A percentile compares a stretch with the other conserved stretches of the same genome.
These are phyloP conservation scores for Porogramme epimiltina DNA, from an alignment of 1,284 basidiomycete species.

Conservation along the genomic window DNA sequence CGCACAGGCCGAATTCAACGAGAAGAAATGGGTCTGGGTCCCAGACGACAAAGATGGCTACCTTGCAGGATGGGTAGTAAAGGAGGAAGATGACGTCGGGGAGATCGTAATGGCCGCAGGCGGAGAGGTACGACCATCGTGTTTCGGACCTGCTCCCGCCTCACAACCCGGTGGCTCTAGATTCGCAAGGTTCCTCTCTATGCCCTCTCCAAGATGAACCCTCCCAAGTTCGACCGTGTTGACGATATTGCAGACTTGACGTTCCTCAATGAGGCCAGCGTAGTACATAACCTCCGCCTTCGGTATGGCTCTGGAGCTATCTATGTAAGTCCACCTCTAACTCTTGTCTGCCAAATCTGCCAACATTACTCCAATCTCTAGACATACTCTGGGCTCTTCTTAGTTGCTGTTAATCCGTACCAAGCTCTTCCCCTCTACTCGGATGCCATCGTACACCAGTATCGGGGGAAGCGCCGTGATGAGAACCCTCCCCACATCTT, in stretches of 20 bases:
- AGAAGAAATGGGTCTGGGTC: conserved; percentile 98
- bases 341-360: background rate
- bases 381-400: conserved; percentile 96
- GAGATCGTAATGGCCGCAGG: conserved; percentile 81
- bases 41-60: conserved; percentile 90
- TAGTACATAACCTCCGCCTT: conserved; percentile 93
- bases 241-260: conserved; percentile 99
- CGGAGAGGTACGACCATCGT: conserved; percentile 60
- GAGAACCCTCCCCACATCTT: conserved; percentile 98
- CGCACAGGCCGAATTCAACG: conserved; percentile 91
- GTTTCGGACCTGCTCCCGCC: background rate
- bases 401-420: conserved; percentile 99
- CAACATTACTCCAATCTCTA: conserved; percentile 32
- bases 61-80: conserved; percentile 87
- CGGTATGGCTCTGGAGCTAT: conserved; percentile 93
- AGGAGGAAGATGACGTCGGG: conserved; percentile 78
- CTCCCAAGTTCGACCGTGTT: conserved; percentile 96
- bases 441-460: conserved; percentile 89
- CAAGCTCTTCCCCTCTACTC: conserved; percentile 93
- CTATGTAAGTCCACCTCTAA: conserved; percentile 69
- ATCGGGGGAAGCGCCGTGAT: conserved; percentile 88
- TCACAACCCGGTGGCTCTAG: conserved; percentile 36
- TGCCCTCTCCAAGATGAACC: conserved; percentile 93
- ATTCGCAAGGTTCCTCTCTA: conserved; percentile 77
- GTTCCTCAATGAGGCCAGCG: conserved; percentile 97